Conservation (phyloP, 805 yeast genomes). For the Danielia reshetovae region DNA sequence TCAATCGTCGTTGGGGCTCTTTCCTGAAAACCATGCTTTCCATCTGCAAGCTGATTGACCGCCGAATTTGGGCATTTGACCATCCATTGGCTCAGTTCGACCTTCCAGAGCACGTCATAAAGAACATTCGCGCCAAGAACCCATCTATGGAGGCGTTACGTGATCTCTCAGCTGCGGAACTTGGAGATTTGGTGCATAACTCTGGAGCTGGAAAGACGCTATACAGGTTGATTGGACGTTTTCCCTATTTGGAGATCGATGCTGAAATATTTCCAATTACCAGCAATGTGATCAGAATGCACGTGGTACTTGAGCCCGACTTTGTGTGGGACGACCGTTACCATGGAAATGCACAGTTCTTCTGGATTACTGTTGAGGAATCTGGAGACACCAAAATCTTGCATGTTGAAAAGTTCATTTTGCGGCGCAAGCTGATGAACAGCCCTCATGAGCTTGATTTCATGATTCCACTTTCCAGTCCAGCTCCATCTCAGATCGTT, state of each 20-base stretch:
- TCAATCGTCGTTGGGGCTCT: conserved; percentile 88
- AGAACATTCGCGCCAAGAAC: conserved; percentile 57
- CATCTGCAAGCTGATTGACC: conserved; percentile 82
- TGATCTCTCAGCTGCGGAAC: conserved; percentile 67
- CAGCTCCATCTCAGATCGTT: conserved; percentile 84
- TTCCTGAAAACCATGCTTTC: conserved; percentile 71
- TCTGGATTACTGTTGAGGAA: conserved; percentile 92
- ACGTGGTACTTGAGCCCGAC: conserved; percentile 64
- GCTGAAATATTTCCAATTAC: conserved; percentile 90
- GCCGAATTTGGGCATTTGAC: conserved; percentile 80
- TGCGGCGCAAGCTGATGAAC: conserved; percentile 54
- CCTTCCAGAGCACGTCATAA: conserved; percentile 60
- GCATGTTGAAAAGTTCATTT: conserved; percentile 77
- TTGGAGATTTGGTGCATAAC: conserved; percentile 90
- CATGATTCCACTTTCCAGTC: conserved; percentile 87
- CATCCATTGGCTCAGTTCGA: conserved; percentile 91
- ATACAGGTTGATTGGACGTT: conserved; percentile 56
- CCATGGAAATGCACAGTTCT: conserved; percentile 82
- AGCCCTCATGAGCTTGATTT: conserved; percentile 73
- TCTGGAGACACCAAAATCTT: conserved; percentile 67
- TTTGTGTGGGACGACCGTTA: conserved; percentile 79
- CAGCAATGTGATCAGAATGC: conserved; percentile 77
- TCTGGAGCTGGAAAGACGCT: conserved; percentile 64
- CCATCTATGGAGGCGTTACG: conserved; percentile 70
- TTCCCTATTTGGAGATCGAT: conserved; percentile 72